phyloP scores from a whole-genome alignment of 306 rosid species.

The Cucurbita maxima region DNA sequence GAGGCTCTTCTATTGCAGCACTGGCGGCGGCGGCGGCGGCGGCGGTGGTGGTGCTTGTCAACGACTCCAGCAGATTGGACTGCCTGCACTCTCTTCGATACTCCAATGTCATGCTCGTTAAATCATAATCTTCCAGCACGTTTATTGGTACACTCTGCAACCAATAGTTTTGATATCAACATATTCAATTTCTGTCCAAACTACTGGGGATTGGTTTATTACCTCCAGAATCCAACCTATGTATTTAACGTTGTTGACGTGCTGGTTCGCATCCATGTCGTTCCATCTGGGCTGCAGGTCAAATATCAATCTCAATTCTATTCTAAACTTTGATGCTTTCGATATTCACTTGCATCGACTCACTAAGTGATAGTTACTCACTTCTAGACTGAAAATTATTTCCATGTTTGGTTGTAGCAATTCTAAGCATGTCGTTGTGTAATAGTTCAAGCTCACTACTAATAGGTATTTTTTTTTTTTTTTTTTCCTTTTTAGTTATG shows the following conservation, averaged over 20 bases:
- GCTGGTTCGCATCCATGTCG: conserved; percentile 95
- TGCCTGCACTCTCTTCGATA: conserved; percentile 73
- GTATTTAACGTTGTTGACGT: conserved; percentile 87
- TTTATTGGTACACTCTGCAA: conserved; percentile 66
- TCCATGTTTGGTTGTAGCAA: no score
- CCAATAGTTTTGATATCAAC: no score
- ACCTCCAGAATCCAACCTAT: conserved; percentile 96
- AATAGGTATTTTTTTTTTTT: no score
- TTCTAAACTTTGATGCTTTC: no score
- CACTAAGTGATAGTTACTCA: no score
- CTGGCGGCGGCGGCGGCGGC: not conserved
- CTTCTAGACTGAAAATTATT: no score
- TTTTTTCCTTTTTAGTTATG: no score
- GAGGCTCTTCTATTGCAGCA: not conserved
- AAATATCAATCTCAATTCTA: not conserved
- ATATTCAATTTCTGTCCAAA: no score
- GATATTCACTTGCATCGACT: no score
- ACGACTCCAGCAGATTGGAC: conserved; percentile 54
- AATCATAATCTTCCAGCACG: conserved; percentile 39
- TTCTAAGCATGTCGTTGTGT: no score
- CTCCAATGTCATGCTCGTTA: conserved; percentile 75
- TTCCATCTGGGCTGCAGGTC: conserved; percentile 77
- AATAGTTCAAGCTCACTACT: no score
- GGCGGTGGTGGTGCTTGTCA: conserved; percentile 36
- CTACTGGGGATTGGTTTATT: no score